Evolutionary conservation across 1,284 basidiomycete species (phyloP), one percentile per base, ranked within the genome.

Genomic region (Ustilago bromivora): DNA sequence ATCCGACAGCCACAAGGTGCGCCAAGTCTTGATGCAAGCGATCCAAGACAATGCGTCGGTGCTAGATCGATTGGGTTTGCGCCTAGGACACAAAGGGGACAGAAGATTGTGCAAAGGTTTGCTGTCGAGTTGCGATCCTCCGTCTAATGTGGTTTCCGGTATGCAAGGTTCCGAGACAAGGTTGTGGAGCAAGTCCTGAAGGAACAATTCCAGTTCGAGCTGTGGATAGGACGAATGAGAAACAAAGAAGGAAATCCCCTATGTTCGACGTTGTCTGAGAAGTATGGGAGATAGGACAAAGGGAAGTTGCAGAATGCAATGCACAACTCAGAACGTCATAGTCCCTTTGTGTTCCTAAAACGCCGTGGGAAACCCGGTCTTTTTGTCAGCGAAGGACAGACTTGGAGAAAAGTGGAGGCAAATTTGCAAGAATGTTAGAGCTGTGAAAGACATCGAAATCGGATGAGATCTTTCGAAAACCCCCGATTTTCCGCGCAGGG

Each of bases 231-330:
- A 31, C 10, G 56, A 4, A 32, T 32, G 41, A 19, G 15, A 13
- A 32, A 51, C 49, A 51, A 46, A 34, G 56, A 10, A 41, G 19
- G 31, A 55, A 34, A 12, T 59, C 51, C 46, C 46, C n/a, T 55
- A 43, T 57, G 19, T 32, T 57, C 23, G 41, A 23, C 3, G 28
- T 23, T 56, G 19, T 19, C 23, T 19, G 36, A 13, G 35, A 56
- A 28, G 36, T 13, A 38, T 41, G 54, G 17, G 54, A 51, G 15
- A 4, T 31, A 13, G 10, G 28, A 51, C 49, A 51, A 51, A 51
- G 49, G 49, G 23, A 51, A 32, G 49, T 4, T 32, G 28, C 49
- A 51, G 17, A 7, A 23, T 46, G 43, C 43, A 46, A 10, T 19
- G 15, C 5, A 19, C 43, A 10, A 46, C 43, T 28, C 23, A 28